phyloP scores from a whole-genome alignment of 1,139 yeast genomes.

The Citeromyces siamensis region DNA sequence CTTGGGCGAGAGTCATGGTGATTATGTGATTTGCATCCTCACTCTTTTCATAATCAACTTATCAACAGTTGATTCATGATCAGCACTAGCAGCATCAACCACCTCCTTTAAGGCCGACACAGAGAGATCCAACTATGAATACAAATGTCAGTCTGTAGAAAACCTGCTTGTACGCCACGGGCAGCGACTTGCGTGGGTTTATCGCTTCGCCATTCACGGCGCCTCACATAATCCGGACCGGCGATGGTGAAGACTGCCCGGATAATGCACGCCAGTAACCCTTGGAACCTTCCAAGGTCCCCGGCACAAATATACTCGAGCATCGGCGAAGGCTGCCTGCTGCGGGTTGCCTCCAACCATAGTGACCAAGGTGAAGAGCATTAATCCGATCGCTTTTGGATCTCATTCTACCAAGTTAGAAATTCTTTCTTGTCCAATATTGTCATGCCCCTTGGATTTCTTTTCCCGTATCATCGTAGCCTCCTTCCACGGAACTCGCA shows the following conservation, averaged over 20 bases:
- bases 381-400: too few relatives aligned
- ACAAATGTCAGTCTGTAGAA: constrained; percentile 59
- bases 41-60: too few relatives aligned
- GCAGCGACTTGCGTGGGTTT: constrained; percentile 68
- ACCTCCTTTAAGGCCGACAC: too few relatives aligned
- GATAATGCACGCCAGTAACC: constrained; percentile 50
- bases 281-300: constrained; percentile 53
- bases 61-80: too few relatives aligned
- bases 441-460: too few relatives aligned
- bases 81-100: too few relatives aligned
- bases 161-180: constrained; percentile 69
- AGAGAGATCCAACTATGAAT: constrained; percentile 51
- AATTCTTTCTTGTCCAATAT: too few relatives aligned
- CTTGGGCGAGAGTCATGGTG: too few relatives aligned
- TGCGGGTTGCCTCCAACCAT: constrained; percentile 81
- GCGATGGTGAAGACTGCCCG: constrained; percentile 62
- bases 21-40: too few relatives aligned
- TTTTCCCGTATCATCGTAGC: too few relatives aligned
- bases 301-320: constrained; percentile 45
- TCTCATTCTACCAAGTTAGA: too few relatives aligned
- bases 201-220: constrained; percentile 78
- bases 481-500: too few relatives aligned
- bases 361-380: constrained; percentile 60
- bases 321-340: constrained; percentile 36
- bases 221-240: constrained; percentile 76